phyloP scores from a whole-genome alignment of 768 basidiomycete species.

The Pulveroboletus sp. region DNA sequence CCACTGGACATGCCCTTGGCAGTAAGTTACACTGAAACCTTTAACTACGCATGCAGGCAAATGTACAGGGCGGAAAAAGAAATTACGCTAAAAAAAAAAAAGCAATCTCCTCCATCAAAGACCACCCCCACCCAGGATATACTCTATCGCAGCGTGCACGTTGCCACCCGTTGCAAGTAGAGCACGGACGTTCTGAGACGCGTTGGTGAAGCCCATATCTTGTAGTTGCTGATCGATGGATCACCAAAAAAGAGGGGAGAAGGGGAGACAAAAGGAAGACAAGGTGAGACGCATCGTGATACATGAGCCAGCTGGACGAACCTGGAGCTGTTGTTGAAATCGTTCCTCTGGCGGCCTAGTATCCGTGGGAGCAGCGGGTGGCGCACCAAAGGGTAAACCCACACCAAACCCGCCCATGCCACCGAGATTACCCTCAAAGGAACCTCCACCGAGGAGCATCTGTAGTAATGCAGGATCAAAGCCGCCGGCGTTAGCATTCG shows the following conservation, averaged over 20 bases:
- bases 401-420: conserved; percentile 30
- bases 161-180: conserved; percentile 90
- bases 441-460: conserved; percentile 9
- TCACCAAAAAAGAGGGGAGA: not conserved
- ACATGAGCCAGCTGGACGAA: conserved; percentile 18
- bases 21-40: not conserved
- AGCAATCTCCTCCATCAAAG: conserved; percentile 1
- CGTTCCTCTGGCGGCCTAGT: conserved; percentile 83
- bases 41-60: not conserved
- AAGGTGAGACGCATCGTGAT: not conserved
- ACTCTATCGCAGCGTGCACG: conserved; percentile 88
- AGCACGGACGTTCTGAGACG: conserved; percentile 84
- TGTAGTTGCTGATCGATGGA: conserved; percentile 69
- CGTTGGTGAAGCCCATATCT: conserved; percentile 93
- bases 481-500: conserved; percentile 6
- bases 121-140: conserved; percentile 81
- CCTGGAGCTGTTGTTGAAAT: conserved; percentile 84
- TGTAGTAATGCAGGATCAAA: conserved; percentile 44
- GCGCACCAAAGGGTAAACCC: conserved; percentile 23
- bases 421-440: conserved; percentile 17
- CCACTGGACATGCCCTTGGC: not conserved
- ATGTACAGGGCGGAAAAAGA: too few species aligned
- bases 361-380: conserved; percentile 48
- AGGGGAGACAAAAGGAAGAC: too few species aligned
- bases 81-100: too few species aligned